phyloP scores from a whole-genome alignment of 192 early-diverging fungal species.

The Coemansia sp. region DNA sequence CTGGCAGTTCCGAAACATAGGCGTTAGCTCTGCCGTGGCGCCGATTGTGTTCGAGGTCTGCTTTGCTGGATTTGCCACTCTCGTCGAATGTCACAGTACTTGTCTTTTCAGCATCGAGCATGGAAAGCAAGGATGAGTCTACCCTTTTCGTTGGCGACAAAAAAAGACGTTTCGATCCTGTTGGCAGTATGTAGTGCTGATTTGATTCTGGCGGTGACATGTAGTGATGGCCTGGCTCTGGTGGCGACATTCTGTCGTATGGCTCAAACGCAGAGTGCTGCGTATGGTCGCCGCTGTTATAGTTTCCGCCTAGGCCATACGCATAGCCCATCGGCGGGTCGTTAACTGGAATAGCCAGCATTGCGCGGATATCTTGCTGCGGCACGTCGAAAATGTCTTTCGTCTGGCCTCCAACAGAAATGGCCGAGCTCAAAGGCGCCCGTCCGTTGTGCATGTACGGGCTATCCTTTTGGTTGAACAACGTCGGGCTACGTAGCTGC shows the following conservation, averaged over 20 bases:
- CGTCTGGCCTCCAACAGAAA: neutral
- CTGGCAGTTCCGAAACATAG: neutral
- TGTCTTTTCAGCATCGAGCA: conserved; percentile 20
- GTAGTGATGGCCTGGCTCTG: neutral
- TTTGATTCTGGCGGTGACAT: neutral
- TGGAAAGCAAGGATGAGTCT: conserved; percentile 40
- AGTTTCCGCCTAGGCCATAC: neutral
- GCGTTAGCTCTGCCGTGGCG: neutral
- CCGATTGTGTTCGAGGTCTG: neutral
- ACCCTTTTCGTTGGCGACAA: conserved; percentile 30
- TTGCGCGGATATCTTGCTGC: conserved; percentile 3
- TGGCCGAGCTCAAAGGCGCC: conserved; percentile 3
- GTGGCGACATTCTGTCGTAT: neutral
- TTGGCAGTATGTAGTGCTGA: conserved; percentile 2
- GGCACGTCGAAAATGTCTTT: neutral
- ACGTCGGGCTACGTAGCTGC: conserved; percentile 23
- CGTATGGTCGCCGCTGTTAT: neutral
- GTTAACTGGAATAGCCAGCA: neutral
- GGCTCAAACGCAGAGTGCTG: neutral
- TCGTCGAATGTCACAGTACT: neutral
- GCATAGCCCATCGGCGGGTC: neutral
- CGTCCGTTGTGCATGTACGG: conserved; percentile 13
- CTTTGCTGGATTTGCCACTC: neutral
- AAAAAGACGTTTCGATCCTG: neutral
- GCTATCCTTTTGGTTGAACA: conserved; percentile 10